phyloP scores from a whole-genome alignment of 192 early-diverging fungal species.

The Coemansia sp. region DNA sequence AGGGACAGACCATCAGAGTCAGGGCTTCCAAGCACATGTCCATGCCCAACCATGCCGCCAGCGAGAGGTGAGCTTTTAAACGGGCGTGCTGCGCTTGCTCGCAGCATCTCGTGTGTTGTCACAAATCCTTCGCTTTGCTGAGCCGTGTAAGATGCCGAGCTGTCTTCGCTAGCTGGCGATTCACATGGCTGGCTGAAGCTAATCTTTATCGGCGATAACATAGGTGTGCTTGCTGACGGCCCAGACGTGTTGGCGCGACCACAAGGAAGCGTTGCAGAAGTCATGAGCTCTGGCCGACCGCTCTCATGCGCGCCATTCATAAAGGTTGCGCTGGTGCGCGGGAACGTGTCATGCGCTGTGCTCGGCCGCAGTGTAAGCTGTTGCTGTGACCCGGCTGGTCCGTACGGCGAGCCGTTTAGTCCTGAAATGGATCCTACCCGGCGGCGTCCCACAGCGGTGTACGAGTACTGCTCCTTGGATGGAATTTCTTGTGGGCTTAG shows the following conservation, averaged over 20 bases:
- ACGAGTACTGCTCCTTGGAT: constrained; percentile 50
- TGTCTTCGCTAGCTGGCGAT: constrained; percentile 1
- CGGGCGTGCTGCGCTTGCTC: constrained; percentile 13
- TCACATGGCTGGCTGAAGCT: constrained; percentile 8
- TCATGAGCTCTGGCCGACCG: background rate
- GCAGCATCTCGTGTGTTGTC: constrained; percentile 10
- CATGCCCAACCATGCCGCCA: constrained; percentile 6
- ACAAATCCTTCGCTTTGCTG: constrained; percentile 1
- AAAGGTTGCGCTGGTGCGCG: constrained; percentile 10
- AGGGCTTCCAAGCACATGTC: constrained; percentile 7
- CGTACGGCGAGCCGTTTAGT: constrained; percentile 5
- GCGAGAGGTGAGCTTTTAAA: constrained; percentile 36
- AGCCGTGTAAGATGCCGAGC: background rate
- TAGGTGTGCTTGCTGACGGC: constrained; percentile 3
- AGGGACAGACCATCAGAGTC: constrained; percentile 9
- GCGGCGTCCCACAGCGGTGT: constrained; percentile 28
- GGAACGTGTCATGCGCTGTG: constrained; percentile 26
- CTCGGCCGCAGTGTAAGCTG: constrained; percentile 17
- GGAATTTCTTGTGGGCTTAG: constrained; percentile 35
- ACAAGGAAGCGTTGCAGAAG: constrained; percentile 5
- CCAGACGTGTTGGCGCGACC: constrained; percentile 25
- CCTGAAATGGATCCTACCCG: constrained; percentile 18
- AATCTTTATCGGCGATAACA: constrained; percentile 11
- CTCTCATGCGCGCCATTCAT: background rate
- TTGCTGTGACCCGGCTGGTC: background rate